Conservation (phyloP, 352 stramenopile species). For the Globisporangium okanoganense region DNA sequence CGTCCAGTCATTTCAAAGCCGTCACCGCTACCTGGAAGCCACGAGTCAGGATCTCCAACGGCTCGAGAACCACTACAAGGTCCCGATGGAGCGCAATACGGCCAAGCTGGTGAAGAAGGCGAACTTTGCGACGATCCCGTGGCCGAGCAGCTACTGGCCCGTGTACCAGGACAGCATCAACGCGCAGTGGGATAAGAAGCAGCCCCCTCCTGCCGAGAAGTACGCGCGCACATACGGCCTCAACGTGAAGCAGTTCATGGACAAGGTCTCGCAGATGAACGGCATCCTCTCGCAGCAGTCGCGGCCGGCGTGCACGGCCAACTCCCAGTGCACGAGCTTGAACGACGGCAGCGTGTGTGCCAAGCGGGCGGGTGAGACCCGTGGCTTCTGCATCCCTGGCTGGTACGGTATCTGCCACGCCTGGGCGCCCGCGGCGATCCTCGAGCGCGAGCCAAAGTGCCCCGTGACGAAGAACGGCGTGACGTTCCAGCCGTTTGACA, state of each 20-base stretch:
- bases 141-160: slow-evolving; percentile 58
- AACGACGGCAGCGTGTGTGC: slow-evolving; percentile 27
- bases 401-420: slow-evolving; percentile 59
- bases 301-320: slow-evolving; percentile 8
- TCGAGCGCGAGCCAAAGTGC: slow-evolving; percentile 23
- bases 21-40: slow-evolving; percentile 10
- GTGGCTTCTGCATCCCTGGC: slow-evolving; percentile 37
- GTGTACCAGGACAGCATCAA: slow-evolving; percentile 65
- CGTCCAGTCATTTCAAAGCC: not conserved
- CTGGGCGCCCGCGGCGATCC: slow-evolving; percentile 40
- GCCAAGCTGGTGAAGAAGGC: slow-evolving; percentile 20
- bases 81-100: slow-evolving; percentile 26
- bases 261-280: slow-evolving; percentile 19
- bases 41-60: slow-evolving; percentile 28
- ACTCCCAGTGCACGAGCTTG: slow-evolving; percentile 23
- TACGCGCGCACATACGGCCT: slow-evolving; percentile 40
- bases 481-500: slow-evolving; percentile 44
- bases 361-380: not conserved
- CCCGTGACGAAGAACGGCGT: slow-evolving; percentile 29
- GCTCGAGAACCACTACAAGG: slow-evolving; percentile 28
- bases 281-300: slow-evolving; percentile 16
- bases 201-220: slow-evolving; percentile 30
- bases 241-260: slow-evolving; percentile 22
- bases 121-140: slow-evolving; percentile 25
- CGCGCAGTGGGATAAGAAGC: slow-evolving; percentile 23